These are phyloP conservation scores for Dendrocalamus sinicus DNA, from an alignment of 176 grass and related monocot genomes.

Conservation along the genomic window DNA sequence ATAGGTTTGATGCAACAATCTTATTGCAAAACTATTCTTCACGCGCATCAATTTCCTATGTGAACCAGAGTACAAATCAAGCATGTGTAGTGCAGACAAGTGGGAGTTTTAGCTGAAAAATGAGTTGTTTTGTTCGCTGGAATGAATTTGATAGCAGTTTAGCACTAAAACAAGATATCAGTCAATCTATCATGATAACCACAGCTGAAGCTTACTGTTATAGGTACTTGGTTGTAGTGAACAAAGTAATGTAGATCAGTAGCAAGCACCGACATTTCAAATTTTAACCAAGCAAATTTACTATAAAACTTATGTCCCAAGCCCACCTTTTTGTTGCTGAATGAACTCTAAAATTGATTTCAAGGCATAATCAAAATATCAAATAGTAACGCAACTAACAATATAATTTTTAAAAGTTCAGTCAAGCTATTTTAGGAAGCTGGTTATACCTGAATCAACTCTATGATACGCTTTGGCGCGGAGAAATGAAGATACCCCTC, in stretches of 20 bases:
- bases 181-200: background rate
- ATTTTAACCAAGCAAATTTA: slow-evolving; percentile 1
- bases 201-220: background rate
- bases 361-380: background rate
- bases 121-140: background rate
- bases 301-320: background rate
- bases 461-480: slow-evolving; percentile 67
- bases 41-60: background rate
- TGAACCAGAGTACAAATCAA: background rate
- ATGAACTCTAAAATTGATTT: background rate
- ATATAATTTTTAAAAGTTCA: background rate
- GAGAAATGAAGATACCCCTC: slow-evolving; percentile 94
- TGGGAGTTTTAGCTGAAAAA: slow-evolving; percentile 5
- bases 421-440: slow-evolving; percentile 9
- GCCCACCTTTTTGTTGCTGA: background rate
- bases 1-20: background rate
- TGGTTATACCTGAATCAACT: slow-evolving; percentile 81
- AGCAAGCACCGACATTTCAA: slow-evolving; percentile 1
- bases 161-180: background rate
- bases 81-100: background rate
- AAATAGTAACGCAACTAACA: background rate
- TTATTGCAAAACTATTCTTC: background rate
- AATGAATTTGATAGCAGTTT: background rate
- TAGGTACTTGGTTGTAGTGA: background rate
- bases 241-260: background rate